These are phyloP conservation scores for Fomitopsis pinicola DNA, from an alignment of 1,284 basidiomycete genomes.

Conservation along the genomic window DNA sequence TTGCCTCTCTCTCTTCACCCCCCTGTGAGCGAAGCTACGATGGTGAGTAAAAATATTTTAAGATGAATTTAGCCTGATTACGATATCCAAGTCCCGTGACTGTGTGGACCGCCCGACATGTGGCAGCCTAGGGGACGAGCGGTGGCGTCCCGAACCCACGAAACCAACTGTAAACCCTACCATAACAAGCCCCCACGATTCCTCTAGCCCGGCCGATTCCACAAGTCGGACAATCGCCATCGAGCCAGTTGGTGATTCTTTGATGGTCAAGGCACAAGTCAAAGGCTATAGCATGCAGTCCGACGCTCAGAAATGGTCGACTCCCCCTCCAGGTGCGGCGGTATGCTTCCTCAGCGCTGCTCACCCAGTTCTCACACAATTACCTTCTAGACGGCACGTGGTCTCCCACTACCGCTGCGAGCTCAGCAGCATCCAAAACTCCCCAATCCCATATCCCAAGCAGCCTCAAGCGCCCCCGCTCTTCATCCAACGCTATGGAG, in stretches of 20 bases:
- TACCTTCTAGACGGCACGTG: conserved; percentile 24
- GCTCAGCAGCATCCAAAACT: conserved; percentile 18
- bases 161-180: not conserved
- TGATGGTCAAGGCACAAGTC: conserved; percentile 24
- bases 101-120: not conserved
- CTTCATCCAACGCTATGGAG: conserved; percentile 23
- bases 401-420: conserved; percentile 11
- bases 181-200: conserved; percentile 3
- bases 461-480: conserved; percentile 25
- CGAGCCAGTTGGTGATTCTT: conserved; percentile 5
- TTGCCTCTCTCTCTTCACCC: too few species aligned
- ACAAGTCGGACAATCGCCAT: conserved; percentile 1
- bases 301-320: conserved; percentile 15
- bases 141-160: not conserved
- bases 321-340: conserved; percentile 14
- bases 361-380: conserved; percentile 10
- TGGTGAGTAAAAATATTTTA: not conserved
- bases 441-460: conserved; percentile 11
- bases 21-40: too few species aligned
- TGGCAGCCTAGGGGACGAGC: not conserved
- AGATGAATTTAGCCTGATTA: not conserved
- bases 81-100: not conserved
- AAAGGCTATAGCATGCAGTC: conserved; percentile 23
- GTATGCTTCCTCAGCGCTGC: conserved; percentile 9
- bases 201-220: not conserved